Base-by-base conservation (phyloP, 495 filamentous ascomycete species). In the Penicillium manginii region DNA sequence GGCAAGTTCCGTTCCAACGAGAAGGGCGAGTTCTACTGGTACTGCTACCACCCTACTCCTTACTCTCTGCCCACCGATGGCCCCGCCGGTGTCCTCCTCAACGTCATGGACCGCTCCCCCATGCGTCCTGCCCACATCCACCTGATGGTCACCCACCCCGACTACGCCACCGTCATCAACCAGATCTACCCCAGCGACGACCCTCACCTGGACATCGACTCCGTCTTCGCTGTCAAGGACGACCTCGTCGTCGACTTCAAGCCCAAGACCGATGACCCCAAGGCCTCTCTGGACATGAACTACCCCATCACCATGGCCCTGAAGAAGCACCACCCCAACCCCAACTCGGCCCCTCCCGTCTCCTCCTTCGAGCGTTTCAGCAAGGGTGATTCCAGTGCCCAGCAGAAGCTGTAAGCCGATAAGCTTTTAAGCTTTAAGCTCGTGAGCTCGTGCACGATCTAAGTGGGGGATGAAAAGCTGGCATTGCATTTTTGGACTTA, bases 1-100 rank as follows among this genome's bases (percentile, higher is more conserved):
- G 91, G 91, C 70, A 93, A 92, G 78, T 92, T 91, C 83, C 83
- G 80, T 62, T 83, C 86, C 62, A 85, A 94, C 78, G 86, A 82
- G 62, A 83, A 92, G 58, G 90, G 90, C 69, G 77, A 85, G 60
- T 94, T 90, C 79, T 79, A 73, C 67, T 88, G 90, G 75, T 92
- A 93, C 83, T 92, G 89, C 83, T 84, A 91, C 68, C 84, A 89
- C 73, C 91, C 91, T 0, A 92, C 89, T 2, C 85, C 88, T 6
- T 94, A 94, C 79, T 87, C 85, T 6, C 80, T 93, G 47, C 90
- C 90, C 42, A 85, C 82, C 68, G 89, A 93, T 69, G 88, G 87
- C 5, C 88, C 91, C 57, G 85, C 87, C 55, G 87, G 82, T 68
- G 80, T 82, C 54, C 80, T 94, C 18, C 81, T 94, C 52, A 75